Evolutionary conservation across 768 basidiomycete species (phyloP), one percentile per base, ranked within the genome.

Genomic region (Trametes elegans): DNA sequence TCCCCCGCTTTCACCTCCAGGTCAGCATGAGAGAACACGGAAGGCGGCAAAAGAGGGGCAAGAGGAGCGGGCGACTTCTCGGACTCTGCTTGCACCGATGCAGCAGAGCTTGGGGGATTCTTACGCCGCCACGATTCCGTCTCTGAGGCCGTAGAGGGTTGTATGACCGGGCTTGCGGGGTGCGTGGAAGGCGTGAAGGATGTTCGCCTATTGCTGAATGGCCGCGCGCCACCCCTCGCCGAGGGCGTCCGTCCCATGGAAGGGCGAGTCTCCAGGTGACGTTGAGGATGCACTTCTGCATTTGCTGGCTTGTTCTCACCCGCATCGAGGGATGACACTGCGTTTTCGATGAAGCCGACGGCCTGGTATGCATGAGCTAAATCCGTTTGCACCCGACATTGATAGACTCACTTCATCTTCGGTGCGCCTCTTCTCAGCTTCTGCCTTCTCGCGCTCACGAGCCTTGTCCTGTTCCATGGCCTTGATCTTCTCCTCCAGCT

Each of bases 81-180:
- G 7, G 49, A 55, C 21, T 74, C 71, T 13, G 73, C 71, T 19
- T 68, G 73, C 34, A 73, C 66, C 5, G 74, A 64, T 31, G 71
- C 55, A 11, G 67, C 62, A 47, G 74, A 70, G 18, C 70, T 23
- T 1, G 73, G 74, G 32, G 68, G 72, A 28, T 74, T 68, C 55
- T 79, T 84, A 49, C 71, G 77, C 66, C 90, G 76, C 90, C 90
- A 91, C 14, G 88, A 87, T 35, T 84, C 80, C 2, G 73, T 71
- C 50, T 80, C 77, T 7, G 68, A 62, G 4, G 74, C 69, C 23
- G 71, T 65, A 4, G 76, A 68, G 8, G 66, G 44, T 10, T 62
- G 49, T 21, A 36, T 24, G 41, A 28, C 32, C 44, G 7, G 57
- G 42, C 28, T 57, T 26, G 21, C 36, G 7, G 39, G 18, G 9